Conservation (phyloP, 345 rosid species). For the Garcia nutans region DNA sequence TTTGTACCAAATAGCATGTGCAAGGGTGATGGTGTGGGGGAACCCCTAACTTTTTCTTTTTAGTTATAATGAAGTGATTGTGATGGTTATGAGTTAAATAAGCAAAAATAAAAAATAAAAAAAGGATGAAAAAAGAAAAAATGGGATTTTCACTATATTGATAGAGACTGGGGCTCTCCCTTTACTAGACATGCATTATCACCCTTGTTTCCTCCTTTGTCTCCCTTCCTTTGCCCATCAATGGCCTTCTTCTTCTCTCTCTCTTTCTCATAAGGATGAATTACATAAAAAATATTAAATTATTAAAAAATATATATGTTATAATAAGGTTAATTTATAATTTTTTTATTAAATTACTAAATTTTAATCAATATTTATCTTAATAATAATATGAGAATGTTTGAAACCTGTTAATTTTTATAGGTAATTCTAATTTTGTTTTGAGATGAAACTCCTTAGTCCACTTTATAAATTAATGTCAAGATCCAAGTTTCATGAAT, state of each 20-base stretch:
- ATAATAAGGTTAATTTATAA: too few species aligned
- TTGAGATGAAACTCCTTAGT: too few species aligned
- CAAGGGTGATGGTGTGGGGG: conserved; percentile 34
- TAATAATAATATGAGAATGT: too few species aligned
- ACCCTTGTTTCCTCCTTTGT: conserved; percentile 57
- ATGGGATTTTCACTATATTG: conserved; percentile 23
- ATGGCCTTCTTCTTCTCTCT: conserved; percentile 6
- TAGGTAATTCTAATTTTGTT: too few species aligned
- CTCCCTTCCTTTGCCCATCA: conserved; percentile 27
- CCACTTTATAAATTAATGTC: too few species aligned
- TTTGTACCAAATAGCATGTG: conserved; percentile 29
- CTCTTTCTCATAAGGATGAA: not conserved
- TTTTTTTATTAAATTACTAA: not conserved
- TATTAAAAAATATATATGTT: too few species aligned
- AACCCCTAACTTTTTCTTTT: conserved; percentile 21
- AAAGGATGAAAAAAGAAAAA: not conserved
- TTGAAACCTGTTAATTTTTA: too few species aligned
- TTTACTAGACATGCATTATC: conserved; percentile 66
- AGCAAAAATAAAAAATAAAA: not conserved
- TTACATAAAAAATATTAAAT: not conserved
- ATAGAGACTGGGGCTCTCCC: conserved; percentile 51
- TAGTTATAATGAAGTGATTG: not conserved
- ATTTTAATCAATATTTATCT: too few species aligned
- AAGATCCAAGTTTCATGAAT: too few species aligned
- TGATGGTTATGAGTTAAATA: conserved; percentile 18